A percentile compares a stretch with the other conserved stretches of the same genome.
phyloP scores from a whole-genome alignment of 179 eudicot genomes.

The Pouteria campechiana region DNA sequence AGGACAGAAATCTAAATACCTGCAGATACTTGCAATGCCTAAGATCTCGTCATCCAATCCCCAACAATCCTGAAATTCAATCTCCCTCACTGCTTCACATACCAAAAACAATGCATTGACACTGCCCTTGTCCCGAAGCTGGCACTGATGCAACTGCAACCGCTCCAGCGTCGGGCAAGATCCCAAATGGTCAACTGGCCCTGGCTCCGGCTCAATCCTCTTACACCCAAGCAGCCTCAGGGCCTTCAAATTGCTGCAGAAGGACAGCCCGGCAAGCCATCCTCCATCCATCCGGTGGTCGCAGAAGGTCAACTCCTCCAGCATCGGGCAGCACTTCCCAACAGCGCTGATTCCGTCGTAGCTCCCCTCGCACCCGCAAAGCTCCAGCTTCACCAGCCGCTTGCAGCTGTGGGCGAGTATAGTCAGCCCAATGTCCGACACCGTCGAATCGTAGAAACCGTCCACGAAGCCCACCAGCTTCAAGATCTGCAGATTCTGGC shows the following conservation, averaged over 20 bases:
- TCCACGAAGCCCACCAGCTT: constrained; percentile 45
- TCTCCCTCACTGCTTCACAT: constrained; percentile 51
- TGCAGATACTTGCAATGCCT: constrained; percentile 47
- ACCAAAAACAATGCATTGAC: constrained; percentile 64
- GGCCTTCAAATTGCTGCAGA: constrained; percentile 77
- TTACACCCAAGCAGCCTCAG: constrained; percentile 56
- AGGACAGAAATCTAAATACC: constrained; percentile 38
- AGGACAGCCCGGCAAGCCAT: constrained; percentile 79
- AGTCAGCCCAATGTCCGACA: constrained; percentile 87
- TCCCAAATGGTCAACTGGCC: constrained; percentile 80
- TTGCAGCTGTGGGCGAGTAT: constrained; percentile 90
- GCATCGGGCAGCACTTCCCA: constrained; percentile 90
- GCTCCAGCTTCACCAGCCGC: constrained; percentile 75
- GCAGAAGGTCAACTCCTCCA: constrained; percentile 70
- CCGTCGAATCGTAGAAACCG: constrained; percentile 51
- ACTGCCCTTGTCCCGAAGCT: constrained; percentile 50
- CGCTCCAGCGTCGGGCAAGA: constrained; percentile 60
- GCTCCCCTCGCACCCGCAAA: constrained; percentile 89
- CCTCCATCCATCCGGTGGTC: constrained; percentile 87
- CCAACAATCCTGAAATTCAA: constrained; percentile 78
- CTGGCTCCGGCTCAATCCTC: constrained; percentile 56
- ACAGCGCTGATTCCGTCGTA: constrained; percentile 94
- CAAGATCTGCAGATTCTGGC: constrained; percentile 71
- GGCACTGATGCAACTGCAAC: constrained; percentile 61
- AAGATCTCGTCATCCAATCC: constrained; percentile 69